Conservation (phyloP, 2,329 filamentous ascomycete species). For the Ilyonectria mors-panacis region DNA sequence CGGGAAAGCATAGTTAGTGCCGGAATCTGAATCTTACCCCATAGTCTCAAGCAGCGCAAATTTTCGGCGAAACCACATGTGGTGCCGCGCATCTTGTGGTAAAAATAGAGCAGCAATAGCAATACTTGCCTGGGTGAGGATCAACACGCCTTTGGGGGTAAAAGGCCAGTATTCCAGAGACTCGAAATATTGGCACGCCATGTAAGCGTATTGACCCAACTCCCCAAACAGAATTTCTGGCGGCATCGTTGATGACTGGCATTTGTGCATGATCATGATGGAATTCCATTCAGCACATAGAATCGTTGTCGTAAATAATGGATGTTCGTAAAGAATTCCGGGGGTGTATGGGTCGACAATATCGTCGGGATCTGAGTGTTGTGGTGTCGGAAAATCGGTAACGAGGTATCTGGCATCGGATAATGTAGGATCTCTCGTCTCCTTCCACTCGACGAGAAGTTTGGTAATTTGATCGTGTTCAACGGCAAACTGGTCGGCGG, state of each 20-base stretch:
- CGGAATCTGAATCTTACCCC: constrained; percentile 71
- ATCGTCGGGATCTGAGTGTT: constrained; percentile 70
- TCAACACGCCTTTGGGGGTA: constrained; percentile 77
- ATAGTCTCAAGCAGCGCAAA: constrained; percentile 83
- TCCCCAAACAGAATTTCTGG: constrained; percentile 67
- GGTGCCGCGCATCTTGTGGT: constrained; percentile 80
- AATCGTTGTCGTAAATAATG: constrained; percentile 82
- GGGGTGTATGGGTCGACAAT: constrained; percentile 82
- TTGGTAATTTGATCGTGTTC: constrained; percentile 71
- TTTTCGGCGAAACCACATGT: constrained; percentile 84
- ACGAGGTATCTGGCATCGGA: constrained; percentile 75
- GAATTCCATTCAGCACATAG: constrained; percentile 84
- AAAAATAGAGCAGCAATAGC: constrained; percentile 84
- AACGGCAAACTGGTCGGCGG: constrained; percentile 73
- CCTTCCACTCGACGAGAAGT: constrained; percentile 65
- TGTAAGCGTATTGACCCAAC: constrained; percentile 74
- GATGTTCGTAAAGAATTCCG: constrained; percentile 78
- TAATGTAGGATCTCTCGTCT: constrained; percentile 73
- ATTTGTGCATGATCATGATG: constrained; percentile 84
- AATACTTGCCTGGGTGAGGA: constrained; percentile 82
- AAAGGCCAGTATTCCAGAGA: constrained; percentile 80
- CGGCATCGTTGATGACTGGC: constrained; percentile 75
- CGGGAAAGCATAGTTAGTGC: constrained; percentile 8
- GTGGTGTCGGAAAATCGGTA: constrained; percentile 71
- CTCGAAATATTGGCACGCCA: constrained; percentile 85